phyloP scores from a whole-genome alignment of 1,284 basidiomycete genomes.

The Ganoderma lucidum region DNA sequence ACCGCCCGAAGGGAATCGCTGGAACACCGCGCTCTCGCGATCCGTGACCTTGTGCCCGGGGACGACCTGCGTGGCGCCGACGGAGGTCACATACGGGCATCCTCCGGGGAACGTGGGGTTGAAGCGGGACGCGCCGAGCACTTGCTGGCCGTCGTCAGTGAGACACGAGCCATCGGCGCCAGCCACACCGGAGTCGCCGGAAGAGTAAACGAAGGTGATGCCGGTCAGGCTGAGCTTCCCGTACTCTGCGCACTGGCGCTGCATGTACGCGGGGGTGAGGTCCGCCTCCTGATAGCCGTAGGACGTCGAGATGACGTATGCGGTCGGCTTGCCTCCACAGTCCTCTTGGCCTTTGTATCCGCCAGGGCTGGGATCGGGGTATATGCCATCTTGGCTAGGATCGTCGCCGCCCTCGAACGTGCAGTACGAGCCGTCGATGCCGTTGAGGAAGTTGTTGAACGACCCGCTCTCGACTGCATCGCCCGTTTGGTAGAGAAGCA shows the following conservation, averaged over 20 bases:
- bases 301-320: slow-evolving; percentile 64
- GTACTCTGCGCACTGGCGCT: slow-evolving; percentile 65
- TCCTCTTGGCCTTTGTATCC: slow-evolving; percentile 51
- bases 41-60: slow-evolving; percentile 49
- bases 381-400: slow-evolving; percentile 48
- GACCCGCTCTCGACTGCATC: slow-evolving; percentile 50
- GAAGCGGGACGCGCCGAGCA: slow-evolving; percentile 49
- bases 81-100: slow-evolving; percentile 64
- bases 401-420: slow-evolving; percentile 53
- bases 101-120: slow-evolving; percentile 60
- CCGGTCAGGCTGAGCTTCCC: slow-evolving; percentile 65
- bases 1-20: slow-evolving; percentile 50
- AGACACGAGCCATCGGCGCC: slow-evolving; percentile 51
- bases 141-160: slow-evolving; percentile 49
- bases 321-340: slow-evolving; percentile 59
- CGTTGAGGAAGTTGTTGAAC: slow-evolving; percentile 55
- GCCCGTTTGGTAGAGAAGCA: slow-evolving; percentile 57
- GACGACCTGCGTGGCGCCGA: slow-evolving; percentile 63
- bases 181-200: slow-evolving; percentile 71
- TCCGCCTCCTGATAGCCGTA: slow-evolving; percentile 59
- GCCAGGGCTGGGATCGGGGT: slow-evolving; percentile 47
- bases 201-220: slow-evolving; percentile 68
- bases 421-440: slow-evolving; percentile 54
- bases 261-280: slow-evolving; percentile 53
- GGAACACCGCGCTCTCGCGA: slow-evolving; percentile 54